phyloP scores from a whole-genome alignment of 768 basidiomycete genomes.

The Crassisporium funariophilum region DNA sequence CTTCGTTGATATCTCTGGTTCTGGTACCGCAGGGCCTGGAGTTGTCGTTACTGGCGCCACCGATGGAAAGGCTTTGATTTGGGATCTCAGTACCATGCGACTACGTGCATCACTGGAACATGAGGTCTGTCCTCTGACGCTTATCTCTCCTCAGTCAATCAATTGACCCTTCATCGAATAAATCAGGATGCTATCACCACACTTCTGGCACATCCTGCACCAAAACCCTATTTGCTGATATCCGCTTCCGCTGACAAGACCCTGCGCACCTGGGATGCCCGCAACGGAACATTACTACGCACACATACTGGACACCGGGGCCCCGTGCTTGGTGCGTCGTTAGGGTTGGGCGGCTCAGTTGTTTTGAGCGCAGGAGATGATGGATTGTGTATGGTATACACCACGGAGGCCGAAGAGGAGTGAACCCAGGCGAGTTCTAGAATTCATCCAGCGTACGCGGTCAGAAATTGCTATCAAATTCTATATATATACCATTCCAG shows the following conservation, averaged over 20 bases:
- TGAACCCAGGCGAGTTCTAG: not conserved
- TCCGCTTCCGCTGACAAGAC: constrained; percentile 87
- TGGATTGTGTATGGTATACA: constrained; percentile 81
- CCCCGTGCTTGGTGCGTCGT: constrained; percentile 71
- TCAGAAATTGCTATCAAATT: no score
- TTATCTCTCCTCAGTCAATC: not conserved
- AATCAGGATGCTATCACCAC: constrained; percentile 93
- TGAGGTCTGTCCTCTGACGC: constrained; percentile 50
- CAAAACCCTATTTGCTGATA: constrained; percentile 76
- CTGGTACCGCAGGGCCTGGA: constrained; percentile 47
- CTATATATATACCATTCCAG: not conserved
- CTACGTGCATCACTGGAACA: constrained; percentile 82
- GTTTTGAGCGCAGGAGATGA: constrained; percentile 93
- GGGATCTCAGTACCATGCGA: constrained; percentile 90
- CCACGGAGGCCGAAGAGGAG: constrained; percentile 55
- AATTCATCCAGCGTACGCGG: no score
- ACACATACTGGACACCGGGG: constrained; percentile 85
- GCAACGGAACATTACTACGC: constrained; percentile 75
- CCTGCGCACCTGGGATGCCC: constrained; percentile 90
- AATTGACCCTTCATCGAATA: constrained; percentile 11
- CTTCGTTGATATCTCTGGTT: constrained; percentile 77
- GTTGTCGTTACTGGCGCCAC: constrained; percentile 87
- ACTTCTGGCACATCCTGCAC: constrained; percentile 71
- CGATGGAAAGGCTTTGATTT: constrained; percentile 92
- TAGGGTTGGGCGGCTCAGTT: constrained; percentile 70